phyloP scores from a whole-genome alignment of 192 early-diverging fungal genomes.

The Linnemannia exigua region DNA sequence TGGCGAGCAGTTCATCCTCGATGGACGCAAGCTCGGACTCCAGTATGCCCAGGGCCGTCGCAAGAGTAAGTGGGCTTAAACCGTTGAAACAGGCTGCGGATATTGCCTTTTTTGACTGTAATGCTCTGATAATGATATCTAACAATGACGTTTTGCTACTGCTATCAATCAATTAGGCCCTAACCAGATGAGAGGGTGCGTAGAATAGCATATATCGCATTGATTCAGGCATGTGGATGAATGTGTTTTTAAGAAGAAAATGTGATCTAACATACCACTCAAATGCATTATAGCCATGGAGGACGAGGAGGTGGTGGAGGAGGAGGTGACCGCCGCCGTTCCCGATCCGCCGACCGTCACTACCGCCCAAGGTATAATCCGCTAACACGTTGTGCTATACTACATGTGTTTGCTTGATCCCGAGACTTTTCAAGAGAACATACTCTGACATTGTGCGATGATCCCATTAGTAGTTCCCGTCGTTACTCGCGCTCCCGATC shows the following conservation, averaged over 20 bases:
- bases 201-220: neutral
- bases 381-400: neutral
- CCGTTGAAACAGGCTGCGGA: neutral
- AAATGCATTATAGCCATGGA: slow-evolving; percentile 8
- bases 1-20: slow-evolving; percentile 43
- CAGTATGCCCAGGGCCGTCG: slow-evolving; percentile 51
- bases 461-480: slow-evolving; percentile 12
- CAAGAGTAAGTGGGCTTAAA: slow-evolving; percentile 41
- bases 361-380: slow-evolving; percentile 44
- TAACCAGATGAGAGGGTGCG: slow-evolving; percentile 55
- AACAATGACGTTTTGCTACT: neutral
- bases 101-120: neutral
- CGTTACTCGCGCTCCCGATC: slow-evolving; percentile 42
- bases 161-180: slow-evolving; percentile 14
- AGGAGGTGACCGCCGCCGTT: slow-evolving; percentile 45
- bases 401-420: neutral
- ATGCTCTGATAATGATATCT: neutral
- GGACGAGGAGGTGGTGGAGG: slow-evolving; percentile 20
- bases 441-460: neutral
- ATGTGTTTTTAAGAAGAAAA: too few species aligned
- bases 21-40: slow-evolving; percentile 44
- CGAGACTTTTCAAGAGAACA: neutral
- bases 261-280: neutral
- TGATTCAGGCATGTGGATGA: neutral
- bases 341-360: slow-evolving; percentile 49